Evolutionary conservation across 2,329 filamentous ascomycete genomes (phyloP), one percentile per base, ranked within the genome.

Genomic region (Emergomyces orientalis): DNA sequence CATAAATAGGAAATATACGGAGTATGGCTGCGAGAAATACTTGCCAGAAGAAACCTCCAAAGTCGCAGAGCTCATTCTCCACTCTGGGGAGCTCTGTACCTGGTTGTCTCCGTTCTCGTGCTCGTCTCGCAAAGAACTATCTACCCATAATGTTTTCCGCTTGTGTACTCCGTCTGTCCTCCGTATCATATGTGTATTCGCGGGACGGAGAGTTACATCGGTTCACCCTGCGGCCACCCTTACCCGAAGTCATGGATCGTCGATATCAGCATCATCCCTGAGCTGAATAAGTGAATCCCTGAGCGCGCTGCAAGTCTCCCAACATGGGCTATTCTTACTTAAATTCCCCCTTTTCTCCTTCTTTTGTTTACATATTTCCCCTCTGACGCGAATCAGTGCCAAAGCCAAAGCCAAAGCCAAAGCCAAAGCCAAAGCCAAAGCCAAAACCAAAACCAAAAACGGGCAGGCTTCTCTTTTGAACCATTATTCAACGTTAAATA

Each of bases 21-120:
- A n/a, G n/a, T n/a, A n/a, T 34, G 32, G 32, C 54, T 57, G 54
- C 54, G 54, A 39, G 54, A 57, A 57, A 56, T 39, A 34, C n/a
- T 25, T 39, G 27, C 25, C 19, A 25, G 45, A 45, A 14, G 39
- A 45, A 17, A n/a, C 43, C 19, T 7, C 19, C 43, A 45, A 22
- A 45, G 43, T 41, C 14, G 19, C 39, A 41, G 39, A 41, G 3
- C 3, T 41, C 8, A 2, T 37, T 11, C 34, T 32, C 32, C 7
- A 32, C 32, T 32, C 32, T 32, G 7, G 32, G 32, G 7, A 37
- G 1, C 1, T 7, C 6, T 17, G 17, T n/a, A 45, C 43, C 43
- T 45, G 17, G 17, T 2, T 45, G 14, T 22, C 43, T 22, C 43
- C 17, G 43, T 13, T 45, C 2, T 45, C n/a, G 2, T 45, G 43